These are phyloP conservation scores for Nepenthes mirabilis DNA, from an alignment of 148 eudicot species.

Conservation along the genomic window DNA sequence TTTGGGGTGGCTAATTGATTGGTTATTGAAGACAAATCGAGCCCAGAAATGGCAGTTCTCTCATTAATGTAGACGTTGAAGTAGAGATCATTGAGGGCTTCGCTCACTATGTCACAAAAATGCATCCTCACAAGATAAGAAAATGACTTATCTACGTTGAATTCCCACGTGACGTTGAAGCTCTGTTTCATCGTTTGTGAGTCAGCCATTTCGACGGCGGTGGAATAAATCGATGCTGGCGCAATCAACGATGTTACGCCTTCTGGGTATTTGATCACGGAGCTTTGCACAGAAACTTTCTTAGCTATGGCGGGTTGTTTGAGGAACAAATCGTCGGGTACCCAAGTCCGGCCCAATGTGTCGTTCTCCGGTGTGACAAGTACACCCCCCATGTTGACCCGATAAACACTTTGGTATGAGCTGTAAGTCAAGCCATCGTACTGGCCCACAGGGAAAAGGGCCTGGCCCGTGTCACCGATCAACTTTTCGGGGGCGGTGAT, in stretches of 20 bases:
- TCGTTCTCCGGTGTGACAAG: conserved; percentile 11
- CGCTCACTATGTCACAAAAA: conserved; percentile 49
- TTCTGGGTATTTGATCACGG: conserved; percentile 10
- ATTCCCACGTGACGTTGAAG: conserved; percentile 41
- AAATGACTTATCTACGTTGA: conserved; percentile 31
- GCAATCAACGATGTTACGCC: conserved; percentile 12
- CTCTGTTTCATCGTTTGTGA: conserved; percentile 12
- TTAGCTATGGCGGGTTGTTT: conserved; percentile 7
- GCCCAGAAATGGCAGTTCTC: conserved; percentile 17
- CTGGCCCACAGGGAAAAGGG: conserved; percentile 34
- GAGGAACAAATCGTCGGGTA: conserved; percentile 15
- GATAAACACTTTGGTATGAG: conserved; percentile 34
- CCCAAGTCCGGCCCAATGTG: conserved; percentile 17
- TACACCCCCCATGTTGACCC: conserved; percentile 21
- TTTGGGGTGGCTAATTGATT: conserved; percentile 30
- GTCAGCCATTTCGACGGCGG: conserved; percentile 17
- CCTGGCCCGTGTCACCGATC: conserved; percentile 27
- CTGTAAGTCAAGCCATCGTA: conserved; percentile 20
- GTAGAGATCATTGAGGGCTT: conserved; percentile 29
- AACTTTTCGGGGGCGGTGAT: conserved; percentile 53
- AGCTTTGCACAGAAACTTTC: conserved; percentile 1
- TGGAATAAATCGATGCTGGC: conserved; percentile 15
- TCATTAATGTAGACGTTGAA: conserved; percentile 39
- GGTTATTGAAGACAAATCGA: conserved; percentile 33
- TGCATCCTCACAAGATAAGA: conserved; percentile 34